Evolutionary conservation across 2,329 filamentous ascomycete species (phyloP), one percentile per base, ranked within the genome.

Genomic region (Hypoxylon sp.): DNA sequence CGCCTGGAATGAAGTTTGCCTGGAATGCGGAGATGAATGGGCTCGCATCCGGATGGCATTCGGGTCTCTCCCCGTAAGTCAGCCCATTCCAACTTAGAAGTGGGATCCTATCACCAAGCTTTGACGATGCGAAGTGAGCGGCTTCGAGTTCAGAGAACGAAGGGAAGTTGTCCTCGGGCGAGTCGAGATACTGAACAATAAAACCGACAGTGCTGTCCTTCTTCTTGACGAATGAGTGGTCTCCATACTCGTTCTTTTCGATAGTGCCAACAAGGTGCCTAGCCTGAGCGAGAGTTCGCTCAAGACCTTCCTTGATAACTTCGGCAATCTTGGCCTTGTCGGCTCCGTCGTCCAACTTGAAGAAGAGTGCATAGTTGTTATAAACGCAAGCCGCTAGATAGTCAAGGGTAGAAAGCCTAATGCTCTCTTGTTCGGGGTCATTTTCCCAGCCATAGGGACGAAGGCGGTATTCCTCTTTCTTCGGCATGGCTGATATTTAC

Each of bases 1-100:
- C 82, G 2, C 81, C 82, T 0, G 72, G 77, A 26, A 84, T 73
- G 44, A 84, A 80, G 70, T 80, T 84, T 0, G 79, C 79, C 58
- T 83, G 79, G 71, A 80, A 84, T 0, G 77, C 81, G 0, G 81
- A 74, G 0, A 77, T 71, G 0, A 76, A 63, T 1, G 82, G 81
- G 6, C 69, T 78, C 3, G 61, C 73, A 14, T 79, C 75, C 0
- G 78, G 78, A 11, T 79, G 72, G 3, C 79, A 78, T 59, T 82
- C 81, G 0, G 79, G 79, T 69, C 78, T 80, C 68, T 81, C 78
- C 10, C 80, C 80, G 50, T 80, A 80, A 3, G 77, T 79, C 80
- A 83, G 82, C 0, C 77, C 76, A 1, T 74, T 68, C 3, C 81
- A 76, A 54, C 78, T 77, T 78, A 79, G 81, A 37, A 68, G 42